These are phyloP conservation scores for Colletotrichum salicis DNA, from an alignment of 2,329 filamentous ascomycete species.

Conservation along the genomic window DNA sequence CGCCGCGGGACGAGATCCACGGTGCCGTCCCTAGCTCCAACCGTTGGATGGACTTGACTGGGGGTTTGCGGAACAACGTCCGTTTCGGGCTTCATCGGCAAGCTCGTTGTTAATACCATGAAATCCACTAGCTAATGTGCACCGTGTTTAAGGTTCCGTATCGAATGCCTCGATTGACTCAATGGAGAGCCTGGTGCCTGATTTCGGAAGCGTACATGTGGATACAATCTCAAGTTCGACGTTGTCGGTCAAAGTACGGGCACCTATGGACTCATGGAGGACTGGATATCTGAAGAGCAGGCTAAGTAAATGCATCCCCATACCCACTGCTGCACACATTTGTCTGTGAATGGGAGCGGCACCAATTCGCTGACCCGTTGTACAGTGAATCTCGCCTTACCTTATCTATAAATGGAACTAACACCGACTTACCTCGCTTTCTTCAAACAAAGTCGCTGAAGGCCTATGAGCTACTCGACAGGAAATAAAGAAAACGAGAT, in stretches of 20 bases:
- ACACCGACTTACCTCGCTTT: not conserved
- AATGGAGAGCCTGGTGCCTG: too few species aligned
- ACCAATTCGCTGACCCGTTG: not conserved
- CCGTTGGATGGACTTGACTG: not conserved
- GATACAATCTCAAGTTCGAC: too few species aligned
- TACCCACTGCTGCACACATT: too few species aligned
- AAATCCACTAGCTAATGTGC: not conserved
- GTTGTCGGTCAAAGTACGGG: too few species aligned
- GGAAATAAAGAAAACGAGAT: not conserved
- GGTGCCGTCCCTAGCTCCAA: not conserved
- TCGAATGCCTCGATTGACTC: not conserved
- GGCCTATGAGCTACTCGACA: not conserved
- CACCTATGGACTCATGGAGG: too few species aligned
- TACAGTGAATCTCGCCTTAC: not conserved
- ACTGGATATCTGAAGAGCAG: too few species aligned
- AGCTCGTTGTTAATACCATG: not conserved
- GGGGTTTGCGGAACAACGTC: not conserved
- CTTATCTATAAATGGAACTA: not conserved
- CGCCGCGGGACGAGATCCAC: not conserved
- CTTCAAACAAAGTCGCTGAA: not conserved
- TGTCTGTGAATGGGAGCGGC: too few species aligned
- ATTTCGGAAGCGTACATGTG: too few species aligned
- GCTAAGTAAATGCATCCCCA: too few species aligned
- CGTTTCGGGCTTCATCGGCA: not conserved
- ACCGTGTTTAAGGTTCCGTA: not conserved